A percentile compares a stretch with the other conserved stretches of the same genome.
Conservation (phyloP, 768 basidiomycete species). For the Podaxis pistillaris region DNA sequence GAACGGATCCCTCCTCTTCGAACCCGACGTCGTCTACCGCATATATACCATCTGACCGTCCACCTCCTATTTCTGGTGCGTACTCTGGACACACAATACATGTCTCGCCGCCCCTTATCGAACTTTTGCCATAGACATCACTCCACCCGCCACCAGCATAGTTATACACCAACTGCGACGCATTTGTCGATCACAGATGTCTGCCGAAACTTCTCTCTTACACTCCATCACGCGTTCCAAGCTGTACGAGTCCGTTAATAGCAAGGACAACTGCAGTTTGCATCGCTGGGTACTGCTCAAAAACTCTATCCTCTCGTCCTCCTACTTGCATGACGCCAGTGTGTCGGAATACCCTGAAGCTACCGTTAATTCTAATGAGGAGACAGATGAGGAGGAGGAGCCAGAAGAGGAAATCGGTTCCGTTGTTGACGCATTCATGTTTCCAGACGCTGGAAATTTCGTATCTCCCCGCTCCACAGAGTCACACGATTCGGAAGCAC, state of each 20-base stretch:
- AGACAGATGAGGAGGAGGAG: conserved; percentile 39
- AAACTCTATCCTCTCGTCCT: conserved; percentile 70
- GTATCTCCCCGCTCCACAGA: conserved; percentile 34
- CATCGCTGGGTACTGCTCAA: conserved; percentile 88
- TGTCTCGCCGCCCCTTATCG: background rate
- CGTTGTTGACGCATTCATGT: conserved; percentile 72
- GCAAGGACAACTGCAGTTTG: conserved; percentile 70
- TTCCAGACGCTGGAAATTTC: conserved; percentile 70
- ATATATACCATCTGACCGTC: conserved; percentile 57
- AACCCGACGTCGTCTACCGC: conserved; percentile 84
- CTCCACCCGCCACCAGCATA: conserved; percentile 13
- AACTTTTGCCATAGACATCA: conserved; percentile 14
- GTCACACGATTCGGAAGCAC: conserved; percentile 58
- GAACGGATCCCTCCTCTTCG: conserved; percentile 86
- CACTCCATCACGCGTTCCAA: conserved; percentile 70
- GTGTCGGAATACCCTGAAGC: conserved; percentile 28
- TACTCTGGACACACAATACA: conserved; percentile 8
- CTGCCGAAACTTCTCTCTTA: conserved; percentile 48
- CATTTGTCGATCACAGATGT: conserved; percentile 34
- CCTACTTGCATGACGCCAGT: conserved; percentile 30
- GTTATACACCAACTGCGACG: conserved; percentile 15
- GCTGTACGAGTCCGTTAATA: conserved; percentile 60
- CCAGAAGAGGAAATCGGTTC: conserved; percentile 50
- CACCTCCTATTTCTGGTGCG: conserved; percentile 22
- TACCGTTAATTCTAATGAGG: conserved; percentile 34